Conservation (phyloP, 805 yeast species). For the Kodamaea lidongshanica region DNA sequence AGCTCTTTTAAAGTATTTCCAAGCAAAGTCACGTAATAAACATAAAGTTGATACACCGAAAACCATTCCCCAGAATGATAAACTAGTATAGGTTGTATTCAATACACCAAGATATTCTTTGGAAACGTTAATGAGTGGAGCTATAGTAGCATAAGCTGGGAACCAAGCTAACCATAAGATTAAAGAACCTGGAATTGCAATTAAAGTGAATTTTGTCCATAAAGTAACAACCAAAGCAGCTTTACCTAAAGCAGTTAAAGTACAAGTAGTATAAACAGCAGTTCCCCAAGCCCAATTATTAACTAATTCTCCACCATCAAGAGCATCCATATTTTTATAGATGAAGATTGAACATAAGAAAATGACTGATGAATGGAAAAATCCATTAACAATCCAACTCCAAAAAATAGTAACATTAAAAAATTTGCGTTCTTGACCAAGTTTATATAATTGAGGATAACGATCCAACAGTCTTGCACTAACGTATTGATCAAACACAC, state of each 20-base stretch:
- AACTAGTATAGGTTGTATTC: constrained; percentile 66
- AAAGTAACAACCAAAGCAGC: constrained; percentile 87
- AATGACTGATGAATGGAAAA: constrained; percentile 84
- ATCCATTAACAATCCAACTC: constrained; percentile 97
- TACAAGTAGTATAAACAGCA: constrained; percentile 79
- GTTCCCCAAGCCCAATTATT: constrained; percentile 97
- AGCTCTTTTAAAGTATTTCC: constrained; percentile 93
- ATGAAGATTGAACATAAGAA: constrained; percentile 67
- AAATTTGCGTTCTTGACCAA: constrained; percentile 85
- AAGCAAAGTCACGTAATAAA: constrained; percentile 76
- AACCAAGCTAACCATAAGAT: constrained; percentile 75
- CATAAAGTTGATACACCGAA: constrained; percentile 74
- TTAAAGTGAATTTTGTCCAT: constrained; percentile 89
- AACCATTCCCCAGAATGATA: constrained; percentile 76
- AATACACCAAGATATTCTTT: constrained; percentile 79
- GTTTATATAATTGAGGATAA: constrained; percentile 85
- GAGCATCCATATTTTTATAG: constrained; percentile 59
- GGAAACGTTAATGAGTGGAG: constrained; percentile 79
- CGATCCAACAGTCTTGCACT: constrained; percentile 82
- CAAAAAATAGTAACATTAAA: constrained; percentile 89
- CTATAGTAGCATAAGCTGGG: constrained; percentile 81
- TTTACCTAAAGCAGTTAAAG: constrained; percentile 85
- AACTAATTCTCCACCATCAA: constrained; percentile 62
- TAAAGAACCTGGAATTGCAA: constrained; percentile 95
- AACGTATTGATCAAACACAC: constrained; percentile 94